Evolutionary conservation across 2,329 filamentous ascomycete species (phyloP).

Genomic region (Pseudopyricularia cyperi): DNA sequence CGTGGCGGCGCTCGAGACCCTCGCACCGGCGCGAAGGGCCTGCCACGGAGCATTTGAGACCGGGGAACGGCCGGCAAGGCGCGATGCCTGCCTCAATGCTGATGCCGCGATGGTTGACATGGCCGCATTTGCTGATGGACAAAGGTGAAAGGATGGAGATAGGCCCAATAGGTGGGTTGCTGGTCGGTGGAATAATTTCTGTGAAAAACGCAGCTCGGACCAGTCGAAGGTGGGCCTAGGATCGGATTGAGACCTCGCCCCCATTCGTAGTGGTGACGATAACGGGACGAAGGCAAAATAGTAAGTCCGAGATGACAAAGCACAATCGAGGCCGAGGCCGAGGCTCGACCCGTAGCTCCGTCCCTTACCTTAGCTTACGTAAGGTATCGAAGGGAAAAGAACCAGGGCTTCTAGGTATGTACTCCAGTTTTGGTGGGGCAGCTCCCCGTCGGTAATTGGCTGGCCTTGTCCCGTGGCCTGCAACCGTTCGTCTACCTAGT

Average conservation of each 20-base stretch:
- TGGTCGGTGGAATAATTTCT: background rate
- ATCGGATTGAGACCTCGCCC: background rate
- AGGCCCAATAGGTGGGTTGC: background rate
- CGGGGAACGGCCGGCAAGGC: conserved; percentile 32
- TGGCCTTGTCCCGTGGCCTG: background rate
- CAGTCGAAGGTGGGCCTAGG: background rate
- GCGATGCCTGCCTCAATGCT: conserved; percentile 63
- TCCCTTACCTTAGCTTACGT: too few species aligned
- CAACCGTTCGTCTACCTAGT: too few species aligned
- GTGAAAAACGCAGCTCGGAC: background rate
- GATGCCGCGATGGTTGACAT: conserved; percentile 57
- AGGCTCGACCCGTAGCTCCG: too few species aligned
- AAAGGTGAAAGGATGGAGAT: background rate
- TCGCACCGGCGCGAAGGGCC: conserved; percentile 11
- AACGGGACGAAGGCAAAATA: too few species aligned
- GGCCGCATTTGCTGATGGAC: background rate
- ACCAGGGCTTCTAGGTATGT: too few species aligned
- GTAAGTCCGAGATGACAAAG: too few species aligned
- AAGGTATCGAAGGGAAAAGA: too few species aligned
- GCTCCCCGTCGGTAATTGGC: background rate
- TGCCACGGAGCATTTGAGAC: conserved; percentile 20
- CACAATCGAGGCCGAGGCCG: too few species aligned
- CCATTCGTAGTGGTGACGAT: too few species aligned
- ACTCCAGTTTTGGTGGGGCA: too few species aligned
- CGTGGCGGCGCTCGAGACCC: conserved; percentile 16